Evolutionary conservation across 176 grass and related monocot genomes (phyloP), one percentile per base, ranked within the genome.

Genomic region (Guadua angustifolia): DNA sequence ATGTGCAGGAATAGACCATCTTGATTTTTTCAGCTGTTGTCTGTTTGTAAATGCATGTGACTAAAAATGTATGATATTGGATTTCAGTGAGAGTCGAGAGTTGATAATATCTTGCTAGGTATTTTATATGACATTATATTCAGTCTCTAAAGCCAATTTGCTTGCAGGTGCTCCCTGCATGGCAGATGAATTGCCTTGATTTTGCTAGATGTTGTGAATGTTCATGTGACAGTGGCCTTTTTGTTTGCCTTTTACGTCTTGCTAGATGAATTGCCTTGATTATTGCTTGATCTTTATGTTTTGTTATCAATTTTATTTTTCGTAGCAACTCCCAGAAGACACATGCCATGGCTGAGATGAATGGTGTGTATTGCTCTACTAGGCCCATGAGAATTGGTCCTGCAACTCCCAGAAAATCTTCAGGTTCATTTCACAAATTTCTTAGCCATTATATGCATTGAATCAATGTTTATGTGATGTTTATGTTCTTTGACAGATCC

Each of bases 301-400:
- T n/a, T n/a, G n/a, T n/a, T n/a, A n/a, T n/a, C n/a, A n/a, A n/a
- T n/a, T n/a, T n/a, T n/a, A n/a, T n/a, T n/a, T n/a, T n/a, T n/a
- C n/a, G n/a, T n/a, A n/a, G n/a, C n/a, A n/a, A n/a, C n/a, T n/a
- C n/a, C n/a, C n/a, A 95, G 79, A 98, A 98, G 89, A 86, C 91
- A 39, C 85, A 86, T 26, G 93, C 95, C 85, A 88, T 98, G 93
- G 84, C 76, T 77, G 95, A 98, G 71, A 98, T 98, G 95, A 98
- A 98, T 60, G 93, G 95, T 3, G 82, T 95, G 83, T 95, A 92
- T 71, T 98, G 95, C 85, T 98, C 93, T 78, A 93, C 82, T 52
- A 93, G 95, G 77, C 90, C 93, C 72, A 98, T 95, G 95, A 90
- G 93, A 77, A 95, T 98, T 69, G 89, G 95, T 26, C 95, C 91